Conservation (phyloP, 768 basidiomycete genomes). For the Suillus alpinus region DNA sequence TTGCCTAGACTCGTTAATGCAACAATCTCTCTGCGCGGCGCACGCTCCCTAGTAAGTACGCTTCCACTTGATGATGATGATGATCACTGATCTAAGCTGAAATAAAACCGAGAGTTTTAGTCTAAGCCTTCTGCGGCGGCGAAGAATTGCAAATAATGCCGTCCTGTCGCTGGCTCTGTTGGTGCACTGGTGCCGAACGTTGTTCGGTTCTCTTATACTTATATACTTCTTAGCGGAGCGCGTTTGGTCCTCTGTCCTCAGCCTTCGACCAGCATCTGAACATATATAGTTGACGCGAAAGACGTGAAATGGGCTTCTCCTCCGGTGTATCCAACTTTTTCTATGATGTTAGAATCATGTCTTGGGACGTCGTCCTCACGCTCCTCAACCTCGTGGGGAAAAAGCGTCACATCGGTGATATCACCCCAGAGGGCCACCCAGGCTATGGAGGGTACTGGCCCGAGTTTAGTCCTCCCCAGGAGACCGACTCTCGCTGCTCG, state of each 20-base stretch:
- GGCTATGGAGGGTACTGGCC: background rate
- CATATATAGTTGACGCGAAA: background rate
- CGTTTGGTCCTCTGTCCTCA: background rate
- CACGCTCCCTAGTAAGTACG: background rate
- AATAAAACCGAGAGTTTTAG: background rate
- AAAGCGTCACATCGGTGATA: background rate
- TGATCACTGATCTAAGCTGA: too few species aligned
- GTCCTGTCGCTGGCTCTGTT: background rate
- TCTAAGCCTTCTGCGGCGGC: background rate
- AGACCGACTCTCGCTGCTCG: background rate
- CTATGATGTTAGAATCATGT: background rate
- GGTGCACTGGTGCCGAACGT: background rate
- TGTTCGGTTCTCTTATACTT: background rate
- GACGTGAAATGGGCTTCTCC: background rate
- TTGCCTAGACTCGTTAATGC: background rate
- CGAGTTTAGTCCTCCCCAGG: background rate
- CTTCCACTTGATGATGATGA: background rate
- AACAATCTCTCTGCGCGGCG: background rate
- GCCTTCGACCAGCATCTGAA: background rate
- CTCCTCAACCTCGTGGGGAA: background rate
- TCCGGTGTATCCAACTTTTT: background rate
- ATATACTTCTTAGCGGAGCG: background rate
- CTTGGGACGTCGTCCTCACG: background rate
- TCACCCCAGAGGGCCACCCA: background rate
- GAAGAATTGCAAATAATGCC: background rate